Conservation (phyloP, 2,329 filamentous ascomycete genomes). For the Tolypocladium album region DNA sequence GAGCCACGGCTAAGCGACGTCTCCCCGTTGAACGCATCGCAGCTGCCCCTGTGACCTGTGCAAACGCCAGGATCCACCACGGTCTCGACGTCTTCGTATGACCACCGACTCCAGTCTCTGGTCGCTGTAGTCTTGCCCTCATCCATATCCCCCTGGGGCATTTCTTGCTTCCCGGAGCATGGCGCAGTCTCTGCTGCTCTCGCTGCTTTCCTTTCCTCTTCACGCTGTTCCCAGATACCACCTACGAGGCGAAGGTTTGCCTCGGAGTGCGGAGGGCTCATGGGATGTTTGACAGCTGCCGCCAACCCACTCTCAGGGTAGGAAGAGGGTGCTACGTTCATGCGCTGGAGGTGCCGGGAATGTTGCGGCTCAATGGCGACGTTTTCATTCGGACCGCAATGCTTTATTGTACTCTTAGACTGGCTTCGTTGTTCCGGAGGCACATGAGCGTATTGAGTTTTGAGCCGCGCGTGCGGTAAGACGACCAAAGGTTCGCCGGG, state of each 20-base stretch:
- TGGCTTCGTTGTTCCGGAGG: not conserved
- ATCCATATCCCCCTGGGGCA: too few relatives aligned
- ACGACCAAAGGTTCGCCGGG: not conserved
- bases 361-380: not conserved
- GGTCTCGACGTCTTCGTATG: not conserved
- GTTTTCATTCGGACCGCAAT: not conserved
- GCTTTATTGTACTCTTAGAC: too few relatives aligned
- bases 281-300: not conserved
- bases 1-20: not conserved
- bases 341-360: too few relatives aligned
- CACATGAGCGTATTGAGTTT: not conserved
- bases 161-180: too few relatives aligned
- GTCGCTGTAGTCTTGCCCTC: too few relatives aligned
- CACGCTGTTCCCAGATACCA: too few relatives aligned
- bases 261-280: not conserved
- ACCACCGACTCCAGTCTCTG: too few relatives aligned
- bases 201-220: too few relatives aligned
- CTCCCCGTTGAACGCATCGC: not conserved
- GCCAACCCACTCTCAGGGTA: not conserved
- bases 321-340: not conserved
- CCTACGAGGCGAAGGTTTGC: too few relatives aligned
- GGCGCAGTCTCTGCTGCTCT: too few relatives aligned
- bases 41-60: not conserved
- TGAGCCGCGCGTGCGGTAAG: not conserved
- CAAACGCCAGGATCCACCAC: not conserved